These are phyloP conservation scores for Aspergillus sclerotioniger DNA, from an alignment of 495 filamentous ascomycete species.

Conservation along the genomic window DNA sequence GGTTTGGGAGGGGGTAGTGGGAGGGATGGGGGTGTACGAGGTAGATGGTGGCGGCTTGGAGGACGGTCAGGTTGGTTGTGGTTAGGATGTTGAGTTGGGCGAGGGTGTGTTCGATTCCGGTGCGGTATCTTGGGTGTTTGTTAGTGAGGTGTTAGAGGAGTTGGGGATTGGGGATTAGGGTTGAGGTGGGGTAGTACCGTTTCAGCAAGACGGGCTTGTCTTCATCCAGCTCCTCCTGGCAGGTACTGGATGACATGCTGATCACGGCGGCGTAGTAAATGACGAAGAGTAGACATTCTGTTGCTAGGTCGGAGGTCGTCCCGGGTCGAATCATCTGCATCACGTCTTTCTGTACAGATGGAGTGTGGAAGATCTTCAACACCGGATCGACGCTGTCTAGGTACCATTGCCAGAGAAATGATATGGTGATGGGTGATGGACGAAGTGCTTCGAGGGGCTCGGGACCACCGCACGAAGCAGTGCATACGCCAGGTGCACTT, in stretches of 20 bases:
- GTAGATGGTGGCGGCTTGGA: conserved; percentile 72
- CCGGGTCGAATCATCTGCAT: conserved; percentile 8
- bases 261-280: conserved; percentile 70
- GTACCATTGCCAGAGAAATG: conserved; percentile 27
- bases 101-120: conserved; percentile 65
- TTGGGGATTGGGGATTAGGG: no score
- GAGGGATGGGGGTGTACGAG: conserved; percentile 30
- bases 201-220: conserved; percentile 37
- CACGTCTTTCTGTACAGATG: conserved; percentile 21
- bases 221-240: conserved; percentile 18
- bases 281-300: conserved; percentile 65
- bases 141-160: no score
- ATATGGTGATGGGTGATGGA: conserved; percentile 7
- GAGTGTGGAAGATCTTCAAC: conserved; percentile 28
- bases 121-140: conserved; percentile 50
- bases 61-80: conserved; percentile 60
- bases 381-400: conserved; percentile 27
- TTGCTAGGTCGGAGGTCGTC: conserved; percentile 18
- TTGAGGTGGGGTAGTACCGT: conserved; percentile 29
- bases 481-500: no score
- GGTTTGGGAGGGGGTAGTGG: neutral
- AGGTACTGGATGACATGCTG: conserved; percentile 47
- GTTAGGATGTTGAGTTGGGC: conserved; percentile 62
- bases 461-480: neutral
- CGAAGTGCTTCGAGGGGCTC: neutral